Evolutionary conservation across 768 basidiomycete species (phyloP).

Genomic region (Amylocystis lapponica): DNA sequence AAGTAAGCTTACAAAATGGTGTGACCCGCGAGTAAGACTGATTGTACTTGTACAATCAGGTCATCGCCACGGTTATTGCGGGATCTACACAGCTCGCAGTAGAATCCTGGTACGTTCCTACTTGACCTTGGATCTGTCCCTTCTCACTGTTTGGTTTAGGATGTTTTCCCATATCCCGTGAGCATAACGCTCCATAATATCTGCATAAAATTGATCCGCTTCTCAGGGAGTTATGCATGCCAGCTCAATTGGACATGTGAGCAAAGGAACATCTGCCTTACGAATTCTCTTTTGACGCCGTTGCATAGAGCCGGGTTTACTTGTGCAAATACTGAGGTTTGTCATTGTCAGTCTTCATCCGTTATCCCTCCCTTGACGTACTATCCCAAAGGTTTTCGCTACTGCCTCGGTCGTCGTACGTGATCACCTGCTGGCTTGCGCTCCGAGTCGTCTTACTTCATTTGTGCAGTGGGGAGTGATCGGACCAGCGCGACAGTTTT

Average conservation of each 20-base stretch:
- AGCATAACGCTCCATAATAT: not conserved
- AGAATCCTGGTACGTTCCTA: constrained; percentile 35
- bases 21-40: too few relatives aligned
- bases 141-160: constrained; percentile 25
- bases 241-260: not conserved
- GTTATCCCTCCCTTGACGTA: not conserved
- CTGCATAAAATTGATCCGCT: constrained; percentile 4
- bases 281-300: too few relatives aligned
- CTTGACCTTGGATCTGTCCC: not conserved
- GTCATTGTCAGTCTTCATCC: constrained; percentile 29
- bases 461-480: constrained; percentile 53
- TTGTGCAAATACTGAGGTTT: constrained; percentile 16
- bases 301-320: constrained; percentile 16
- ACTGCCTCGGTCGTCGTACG: constrained; percentile 41
- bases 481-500: constrained; percentile 56
- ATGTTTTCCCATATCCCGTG: constrained; percentile 53
- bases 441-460: too few relatives aligned
- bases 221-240: constrained; percentile 2
- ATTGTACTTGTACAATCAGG: not conserved
- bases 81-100: constrained; percentile 64
- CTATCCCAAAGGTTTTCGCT: constrained; percentile 28
- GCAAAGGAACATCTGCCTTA: not conserved
- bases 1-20: constrained; percentile 46
- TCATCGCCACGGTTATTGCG: constrained; percentile 45
- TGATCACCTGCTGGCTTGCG: constrained; percentile 13